Evolutionary conservation across 805 yeast genomes (phyloP), one percentile per base, ranked within the genome.

Genomic region (Hanseniaspora lindneri): DNA sequence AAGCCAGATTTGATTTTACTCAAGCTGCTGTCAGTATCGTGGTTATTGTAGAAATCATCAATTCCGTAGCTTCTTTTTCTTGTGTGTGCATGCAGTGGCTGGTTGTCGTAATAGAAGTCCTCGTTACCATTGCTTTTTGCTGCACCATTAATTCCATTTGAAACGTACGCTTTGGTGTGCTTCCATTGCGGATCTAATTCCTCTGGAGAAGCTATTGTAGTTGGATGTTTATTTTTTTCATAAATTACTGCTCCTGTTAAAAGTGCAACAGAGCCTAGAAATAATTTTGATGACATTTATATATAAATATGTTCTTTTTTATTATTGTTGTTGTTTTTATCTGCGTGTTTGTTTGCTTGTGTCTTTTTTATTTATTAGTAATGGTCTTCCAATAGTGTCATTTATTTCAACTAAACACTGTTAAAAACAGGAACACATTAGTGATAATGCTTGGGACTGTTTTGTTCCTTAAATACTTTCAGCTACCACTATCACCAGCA

Each of bases 201-300:
- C 43, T 52, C 39, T 51, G 56, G 51, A 47, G 51, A 53, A 11
- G 24, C 27, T n/a, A 41, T 23, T 11, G 33, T 32, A 3, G 35
- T 17, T 30, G 54, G 57, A 28, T 51, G 52, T 35, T 52, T 56
- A 44, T 56, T 54, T 33, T 44, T 49, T 51, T 58, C 60, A 50
- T 58, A 58, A 16, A 54, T 46, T 39, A 56, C 50, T 16, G 58
- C 58, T 19, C 59, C 60, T 9, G 61, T 58, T n/a, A 60, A 56
- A 1, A 56, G 54, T 17, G 60, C 62, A 24, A 56, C 60, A 17
- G 60, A 55, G 14, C 61, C 60, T 34, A 59, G 46, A 19, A 59
- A 49, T 36, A 56, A 49, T 54, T 56, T 59, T 17, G 56, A 50
- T 33, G 59, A 55, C 61, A 57, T 49, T 2, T 30, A 34, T 33